A percentile compares a stretch with the other conserved stretches of the same genome.
Evolutionary conservation across 176 grass and related monocot species (phyloP).

Genomic region (Saccharum spontaneum): DNA sequence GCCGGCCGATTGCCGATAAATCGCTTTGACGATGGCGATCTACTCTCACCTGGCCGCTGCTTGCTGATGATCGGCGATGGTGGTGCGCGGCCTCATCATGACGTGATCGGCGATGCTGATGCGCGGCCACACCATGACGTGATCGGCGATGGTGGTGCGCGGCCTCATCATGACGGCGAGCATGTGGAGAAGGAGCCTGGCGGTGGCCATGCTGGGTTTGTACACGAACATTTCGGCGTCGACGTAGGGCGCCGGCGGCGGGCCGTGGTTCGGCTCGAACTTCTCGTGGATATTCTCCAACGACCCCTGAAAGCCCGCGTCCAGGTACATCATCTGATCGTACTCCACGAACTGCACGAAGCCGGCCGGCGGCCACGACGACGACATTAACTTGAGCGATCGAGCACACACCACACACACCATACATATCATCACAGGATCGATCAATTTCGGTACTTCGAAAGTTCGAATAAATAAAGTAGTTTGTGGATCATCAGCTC

Average conservation of each 20-base stretch:
- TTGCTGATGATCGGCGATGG: too few relatives aligned
- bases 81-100: too few relatives aligned
- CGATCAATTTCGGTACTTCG: too few relatives aligned
- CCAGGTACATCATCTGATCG: constrained; percentile 78
- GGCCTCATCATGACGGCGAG: not conserved
- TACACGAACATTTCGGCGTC: not conserved
- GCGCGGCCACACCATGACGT: too few relatives aligned
- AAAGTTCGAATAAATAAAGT: too few relatives aligned
- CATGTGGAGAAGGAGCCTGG: not conserved
- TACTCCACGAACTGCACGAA: constrained; percentile 63
- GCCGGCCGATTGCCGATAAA: too few relatives aligned
- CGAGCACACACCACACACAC: too few relatives aligned
- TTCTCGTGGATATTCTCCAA: constrained; percentile 71
- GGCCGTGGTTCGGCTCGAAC: constrained; percentile 56
- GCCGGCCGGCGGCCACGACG: too few relatives aligned
- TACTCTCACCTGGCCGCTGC: not conserved
- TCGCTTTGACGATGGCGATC: not conserved
- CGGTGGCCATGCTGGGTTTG: not conserved
- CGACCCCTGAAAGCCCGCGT: constrained; percentile 68
- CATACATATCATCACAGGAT: too few relatives aligned
- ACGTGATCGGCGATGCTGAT: too few relatives aligned
- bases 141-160: not conserved
- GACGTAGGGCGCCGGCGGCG: not conserved
- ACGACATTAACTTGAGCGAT: too few relatives aligned
- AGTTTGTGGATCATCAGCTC: too few relatives aligned